Evolutionary conservation across 352 stramenopile species (phyloP).

Genomic region (Pythium plurisporium): DNA sequence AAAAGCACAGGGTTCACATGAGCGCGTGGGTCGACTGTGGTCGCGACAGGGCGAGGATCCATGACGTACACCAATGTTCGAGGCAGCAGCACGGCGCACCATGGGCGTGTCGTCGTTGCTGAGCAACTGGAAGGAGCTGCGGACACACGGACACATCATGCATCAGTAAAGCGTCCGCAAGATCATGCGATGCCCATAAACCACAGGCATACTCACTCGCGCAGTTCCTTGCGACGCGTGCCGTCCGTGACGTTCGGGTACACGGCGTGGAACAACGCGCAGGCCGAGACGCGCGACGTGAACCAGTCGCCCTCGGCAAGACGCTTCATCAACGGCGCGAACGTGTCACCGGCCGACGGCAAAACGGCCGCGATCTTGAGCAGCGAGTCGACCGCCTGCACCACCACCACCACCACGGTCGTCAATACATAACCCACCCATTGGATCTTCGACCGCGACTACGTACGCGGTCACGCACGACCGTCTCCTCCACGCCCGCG

Average conservation of each 20-base stretch:
- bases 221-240: constrained; percentile 73
- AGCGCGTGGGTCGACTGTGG: background rate
- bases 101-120: constrained; percentile 88
- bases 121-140: constrained; percentile 69
- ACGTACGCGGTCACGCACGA: constrained; percentile 82
- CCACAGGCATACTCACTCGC: constrained; percentile 70
- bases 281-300: constrained; percentile 85
- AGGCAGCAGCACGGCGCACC: constrained; percentile 73
- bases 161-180: constrained; percentile 1
- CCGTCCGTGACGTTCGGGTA: constrained; percentile 60
- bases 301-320: constrained; percentile 86
- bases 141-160: background rate
- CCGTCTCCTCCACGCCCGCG: constrained; percentile 91
- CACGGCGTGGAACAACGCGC: constrained; percentile 70
- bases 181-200: background rate
- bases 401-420: too few species aligned
- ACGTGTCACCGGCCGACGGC: constrained; percentile 54
- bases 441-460: too few species aligned
- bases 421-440: too few species aligned
- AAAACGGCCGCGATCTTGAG: constrained; percentile 69
- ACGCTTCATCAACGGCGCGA: constrained; percentile 74
- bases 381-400: constrained; percentile 60
- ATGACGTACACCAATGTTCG: constrained; percentile 65
- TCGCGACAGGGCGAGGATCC: background rate
- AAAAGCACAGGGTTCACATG: background rate